Conservation (phyloP, 2,329 filamentous ascomycete genomes). For the Xylariaceae sp. region DNA sequence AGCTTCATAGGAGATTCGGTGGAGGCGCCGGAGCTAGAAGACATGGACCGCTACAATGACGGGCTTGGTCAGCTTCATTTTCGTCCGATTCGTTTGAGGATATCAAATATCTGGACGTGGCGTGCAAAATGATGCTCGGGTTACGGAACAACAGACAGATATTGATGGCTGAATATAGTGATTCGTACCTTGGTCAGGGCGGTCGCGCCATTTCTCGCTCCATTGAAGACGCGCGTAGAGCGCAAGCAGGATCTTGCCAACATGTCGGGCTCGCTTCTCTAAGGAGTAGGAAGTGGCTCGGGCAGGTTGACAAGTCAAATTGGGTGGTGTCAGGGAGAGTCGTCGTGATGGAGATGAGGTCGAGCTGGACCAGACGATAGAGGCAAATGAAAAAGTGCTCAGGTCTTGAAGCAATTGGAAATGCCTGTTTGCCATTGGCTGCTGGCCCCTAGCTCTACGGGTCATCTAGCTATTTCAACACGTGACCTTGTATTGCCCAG, state of each 20-base stretch:
- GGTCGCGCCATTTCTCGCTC: conserved; percentile 68
- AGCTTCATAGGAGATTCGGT: conserved; percentile 73
- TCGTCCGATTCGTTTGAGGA: not conserved
- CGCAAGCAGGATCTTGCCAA: conserved; percentile 89
- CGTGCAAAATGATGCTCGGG: not conserved
- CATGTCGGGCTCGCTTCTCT: conserved; percentile 63
- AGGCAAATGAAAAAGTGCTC: conserved; percentile 28
- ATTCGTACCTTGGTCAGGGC: conserved; percentile 69
- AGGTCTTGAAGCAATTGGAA: conserved; percentile 29
- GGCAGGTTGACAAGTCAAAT: conserved; percentile 24
- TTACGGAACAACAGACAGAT: conserved; percentile 16
- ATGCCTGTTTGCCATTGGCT: conserved; percentile 24
- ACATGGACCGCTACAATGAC: conserved; percentile 55
- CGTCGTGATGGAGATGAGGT: conserved; percentile 18
- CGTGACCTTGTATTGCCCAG: too few relatives aligned
- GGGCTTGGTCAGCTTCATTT: conserved; percentile 33
- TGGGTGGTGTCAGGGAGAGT: conserved; percentile 15
- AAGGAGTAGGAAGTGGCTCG: conserved; percentile 29
- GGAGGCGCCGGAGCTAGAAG: conserved; percentile 69
- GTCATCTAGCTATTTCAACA: not conserved
- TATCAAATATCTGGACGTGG: conserved; percentile 1
- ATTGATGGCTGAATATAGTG: not conserved
- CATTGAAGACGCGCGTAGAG: conserved; percentile 79
- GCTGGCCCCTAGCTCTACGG: not conserved
- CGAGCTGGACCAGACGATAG: conserved; percentile 17